Evolutionary conservation across 441 rosid genomes (phyloP), one percentile per base, ranked within the genome.

Genomic region (Rhodomyrtus psidioides): DNA sequence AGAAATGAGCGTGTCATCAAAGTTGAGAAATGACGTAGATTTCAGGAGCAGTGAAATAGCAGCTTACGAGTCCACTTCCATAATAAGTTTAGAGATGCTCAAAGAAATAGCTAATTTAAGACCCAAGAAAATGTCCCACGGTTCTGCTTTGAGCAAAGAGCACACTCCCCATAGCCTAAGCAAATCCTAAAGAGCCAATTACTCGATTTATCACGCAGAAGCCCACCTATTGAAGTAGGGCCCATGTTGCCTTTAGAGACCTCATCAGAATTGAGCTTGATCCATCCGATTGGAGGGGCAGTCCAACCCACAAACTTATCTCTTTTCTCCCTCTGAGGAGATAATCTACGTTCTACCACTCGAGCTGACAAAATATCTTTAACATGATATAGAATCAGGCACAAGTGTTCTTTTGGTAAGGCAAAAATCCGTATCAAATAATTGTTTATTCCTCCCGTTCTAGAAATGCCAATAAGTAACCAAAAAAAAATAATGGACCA

Each of bases 161-260:
- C 21, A 28, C 6, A 4, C 74, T 28, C 12, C 17, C 3, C 3
- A 9, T n/a, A 7, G 0, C 28, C 23, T 7, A 7, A 4, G 74
- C 21, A 60, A 60, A 60, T 7, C 74, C 74, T 6, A 19, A 19
- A 8, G 19, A 60, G 23, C 42, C 0, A 28, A 5, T 19, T 28
- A 8, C 74, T 1, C 16, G 5, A 60, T 60, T 16, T 39, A 60
- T 60, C 34, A 4, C 4, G 21, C 5, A 27, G 8, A 27, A 15
- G 21, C 21, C 39, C 39, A 59, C 2, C 49, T 44, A 44, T 9
- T 27, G 3, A 27, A 27, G 12, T 0, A 1, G 8, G 39, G 21
- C 21, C 21, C 21, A 8, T 6, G 70, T 59, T 8, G 21, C 39
- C 39, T 14, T 27, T 1, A 59, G 17, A 27, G 39, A 19, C 12